Conservation (phyloP, 768 basidiomycete genomes). For the Mycena galopus region DNA sequence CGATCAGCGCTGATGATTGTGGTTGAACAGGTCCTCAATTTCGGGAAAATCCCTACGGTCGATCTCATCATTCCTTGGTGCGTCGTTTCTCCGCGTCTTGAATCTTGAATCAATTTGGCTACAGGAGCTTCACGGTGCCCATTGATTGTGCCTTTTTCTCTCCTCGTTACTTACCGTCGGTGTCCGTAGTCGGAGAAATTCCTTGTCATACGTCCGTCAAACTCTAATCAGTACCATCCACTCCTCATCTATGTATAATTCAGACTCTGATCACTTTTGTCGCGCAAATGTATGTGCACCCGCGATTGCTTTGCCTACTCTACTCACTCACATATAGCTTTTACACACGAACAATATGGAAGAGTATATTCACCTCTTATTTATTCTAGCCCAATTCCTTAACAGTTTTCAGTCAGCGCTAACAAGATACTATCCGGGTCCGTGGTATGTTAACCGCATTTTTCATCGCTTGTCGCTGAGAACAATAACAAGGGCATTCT, state of each 20-base stretch:
- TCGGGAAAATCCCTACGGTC: constrained; percentile 12
- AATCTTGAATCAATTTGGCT: neutral
- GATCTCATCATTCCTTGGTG: constrained; percentile 34
- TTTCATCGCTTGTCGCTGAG: neutral
- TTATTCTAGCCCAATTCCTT: neutral
- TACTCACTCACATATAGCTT: constrained; percentile 16
- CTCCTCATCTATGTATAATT: neutral
- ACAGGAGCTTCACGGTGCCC: constrained; percentile 30
- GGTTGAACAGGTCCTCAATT: constrained; percentile 24
- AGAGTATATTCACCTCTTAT: constrained; percentile 2
- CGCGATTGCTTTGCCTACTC: too few relatives aligned
- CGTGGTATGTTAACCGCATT: neutral
- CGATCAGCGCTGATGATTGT: neutral
- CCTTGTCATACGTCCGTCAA: constrained; percentile 17
- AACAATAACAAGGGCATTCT: neutral
- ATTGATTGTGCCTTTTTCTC: too few relatives aligned
- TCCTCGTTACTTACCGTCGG: neutral
- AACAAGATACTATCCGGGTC: neutral
- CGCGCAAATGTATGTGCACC: constrained; percentile 24
- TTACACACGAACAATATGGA: constrained; percentile 30
- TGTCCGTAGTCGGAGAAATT: constrained; percentile 26
- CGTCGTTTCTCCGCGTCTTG: neutral
- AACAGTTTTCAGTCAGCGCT: constrained; percentile 12
- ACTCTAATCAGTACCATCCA: too few relatives aligned
- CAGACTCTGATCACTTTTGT: constrained; percentile 28